Evolutionary conservation across 495 filamentous ascomycete species (phyloP).

Genomic region (Tuber microsphaerosporum): DNA sequence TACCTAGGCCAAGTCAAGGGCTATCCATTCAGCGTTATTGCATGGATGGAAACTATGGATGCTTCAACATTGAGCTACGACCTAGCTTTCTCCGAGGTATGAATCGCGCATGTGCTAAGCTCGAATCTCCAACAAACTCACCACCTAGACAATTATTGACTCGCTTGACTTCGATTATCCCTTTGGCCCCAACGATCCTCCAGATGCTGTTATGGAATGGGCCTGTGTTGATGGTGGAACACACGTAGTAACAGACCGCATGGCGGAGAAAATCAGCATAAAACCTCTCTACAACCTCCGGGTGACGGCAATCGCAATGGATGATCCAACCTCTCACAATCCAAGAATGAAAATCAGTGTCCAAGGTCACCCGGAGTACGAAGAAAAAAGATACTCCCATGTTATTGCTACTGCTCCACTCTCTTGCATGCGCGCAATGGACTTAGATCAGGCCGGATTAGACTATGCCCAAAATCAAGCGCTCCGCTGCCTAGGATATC

Average conservation of each 20-base stretch:
- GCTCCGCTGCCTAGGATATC: slow-evolving; percentile 41
- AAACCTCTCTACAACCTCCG: slow-evolving; percentile 13
- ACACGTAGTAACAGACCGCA: slow-evolving; percentile 25
- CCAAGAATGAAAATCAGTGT: slow-evolving; percentile 8
- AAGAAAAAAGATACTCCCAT: slow-evolving; percentile 27
- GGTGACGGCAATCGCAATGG: slow-evolving; percentile 31
- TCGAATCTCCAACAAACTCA: not conserved
- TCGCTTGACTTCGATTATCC: slow-evolving; percentile 18
- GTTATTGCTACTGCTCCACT: slow-evolving; percentile 42
- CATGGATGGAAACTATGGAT: slow-evolving; percentile 13
- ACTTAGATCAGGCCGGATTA: slow-evolving; percentile 32
- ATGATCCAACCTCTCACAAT: not conserved
- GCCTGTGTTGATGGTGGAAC: slow-evolving; percentile 30
- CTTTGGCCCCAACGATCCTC: not conserved
- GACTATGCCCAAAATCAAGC: slow-evolving; percentile 31
- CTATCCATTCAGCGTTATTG: not conserved
- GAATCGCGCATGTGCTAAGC: not conserved
- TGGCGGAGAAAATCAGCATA: slow-evolving; percentile 13
- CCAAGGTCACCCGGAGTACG: slow-evolving; percentile 6
- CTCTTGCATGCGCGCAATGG: slow-evolving; percentile 37
- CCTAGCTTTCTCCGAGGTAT: slow-evolving; percentile 3
- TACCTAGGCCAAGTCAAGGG: not conserved
- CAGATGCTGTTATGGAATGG: not conserved
- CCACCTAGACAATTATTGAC: slow-evolving; percentile 1
- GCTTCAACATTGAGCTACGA: slow-evolving; percentile 9